Base-by-base conservation (phyloP, 352 stramenopile genomes). In the Phytophthora ramorum region DNA sequence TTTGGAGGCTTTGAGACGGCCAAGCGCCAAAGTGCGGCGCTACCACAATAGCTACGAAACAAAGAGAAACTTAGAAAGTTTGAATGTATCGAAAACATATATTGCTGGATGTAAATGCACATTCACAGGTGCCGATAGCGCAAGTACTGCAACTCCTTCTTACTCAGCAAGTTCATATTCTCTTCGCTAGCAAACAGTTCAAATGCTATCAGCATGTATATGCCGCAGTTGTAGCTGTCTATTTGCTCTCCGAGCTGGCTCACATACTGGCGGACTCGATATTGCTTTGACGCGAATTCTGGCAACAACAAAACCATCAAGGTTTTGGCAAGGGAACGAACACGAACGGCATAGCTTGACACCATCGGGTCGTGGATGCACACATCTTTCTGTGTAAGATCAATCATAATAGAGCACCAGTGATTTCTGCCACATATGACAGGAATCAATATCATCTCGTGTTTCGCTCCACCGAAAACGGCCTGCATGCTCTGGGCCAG, bases 151-250 rank as follows among this genome's bases (percentile, higher is more conserved):
- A 52, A 4, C 16, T 37, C 45, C 45, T 52, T 52, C 24, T 20
- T 52, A 35, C 22, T 52, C 12, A 52, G 24, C 24, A 38, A 37
- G 37, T 1, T 14, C 12, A 35, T 14, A 3, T 20, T 38, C 16
- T 37, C 45, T 13, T 14, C 24, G 14, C 45, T 14, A 38, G 24
- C 2, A 38, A 37, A 52, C 13, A 37, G 4, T 2, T 51, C 45
- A 14, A 51, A 51, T 13, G 22, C 24, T 22, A 52, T 6, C 13
- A 52, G 10, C 24, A 52, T 52, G 22, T 34, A 50, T 19, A 50
- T 50, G 14, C 4, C 22, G 20, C 44, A 50, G 44, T 50, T 50
- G 44, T 50, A 50, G 20, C 19, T 50, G 44, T 50, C 20, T 4
- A 34, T 12, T 50, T 32, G 44, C 14, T 35, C 44, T 17, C 44